Base-by-base conservation (phyloP, 257 asterid genomes). In the Lycium ferocissimum region DNA sequence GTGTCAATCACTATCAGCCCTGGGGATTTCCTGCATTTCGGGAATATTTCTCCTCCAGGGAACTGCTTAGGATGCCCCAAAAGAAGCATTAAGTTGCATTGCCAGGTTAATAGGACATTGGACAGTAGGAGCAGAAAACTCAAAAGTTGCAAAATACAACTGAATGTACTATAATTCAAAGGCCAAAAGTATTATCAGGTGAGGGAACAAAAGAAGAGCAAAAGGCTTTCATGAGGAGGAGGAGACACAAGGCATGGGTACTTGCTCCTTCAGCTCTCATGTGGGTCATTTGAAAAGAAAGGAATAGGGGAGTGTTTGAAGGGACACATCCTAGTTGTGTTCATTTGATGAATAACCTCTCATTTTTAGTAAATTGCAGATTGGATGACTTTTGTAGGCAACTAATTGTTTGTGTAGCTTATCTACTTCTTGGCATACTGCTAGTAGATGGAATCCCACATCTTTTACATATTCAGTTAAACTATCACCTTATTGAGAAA, bases 141-240 rank as follows among this genome's bases (percentile, higher is more conserved):
- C 35, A 71, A 4, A 40, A 40, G 56, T 40, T 71, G 79, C 17
- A 17, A 70, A 40, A 71, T 71, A 71, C 54, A 40, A 71, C 56
- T 71, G 79, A 22, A 71, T 40, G 54, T 71, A 71, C 15, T 70
- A 70, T 37, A 17, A 71, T 71, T 40, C 79, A 69, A 71, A 71
- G 35, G 56, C 8, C 15, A 71, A 71, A 71, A 20, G 22, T 18
- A 71, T 40, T 71, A 40, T 71, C 15, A 40, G 33, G 56, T 4
- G 35, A 38, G 79, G 56, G 11, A 71, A 71, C 56, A 71, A 71
- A 71, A 71, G 56, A 71, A 71, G 79, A 40, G 56, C 4, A 71
- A 71, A 40, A 3, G 8, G 79, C 56, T 71, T 40, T 40, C 56
- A 71, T 2, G 56, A 71, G 35, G 47, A 65, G 70, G 17, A 22